phyloP scores from a whole-genome alignment of 331 rosid species.

The Spiraea crenata region DNA sequence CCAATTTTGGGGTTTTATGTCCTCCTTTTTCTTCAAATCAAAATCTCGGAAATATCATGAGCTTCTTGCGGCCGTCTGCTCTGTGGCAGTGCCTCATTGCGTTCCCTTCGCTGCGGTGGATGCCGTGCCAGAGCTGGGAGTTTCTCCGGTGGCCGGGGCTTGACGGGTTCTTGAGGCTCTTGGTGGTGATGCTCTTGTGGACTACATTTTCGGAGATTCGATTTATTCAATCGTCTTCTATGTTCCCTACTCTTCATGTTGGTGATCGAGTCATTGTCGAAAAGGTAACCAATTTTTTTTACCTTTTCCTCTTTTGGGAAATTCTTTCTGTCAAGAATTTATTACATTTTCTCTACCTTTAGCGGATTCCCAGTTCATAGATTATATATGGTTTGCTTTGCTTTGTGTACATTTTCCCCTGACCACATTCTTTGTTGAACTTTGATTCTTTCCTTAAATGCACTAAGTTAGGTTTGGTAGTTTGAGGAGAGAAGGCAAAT shows the following conservation, averaged over 20 bases:
- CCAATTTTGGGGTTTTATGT: not conserved
- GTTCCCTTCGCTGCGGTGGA: constrained; percentile 50
- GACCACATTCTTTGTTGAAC: no score
- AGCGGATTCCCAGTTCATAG: not conserved
- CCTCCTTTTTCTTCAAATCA: not conserved
- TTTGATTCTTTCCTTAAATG: no score
- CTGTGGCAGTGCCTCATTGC: constrained; percentile 39
- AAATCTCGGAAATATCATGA: constrained; percentile 33
- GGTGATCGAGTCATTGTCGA: constrained; percentile 76
- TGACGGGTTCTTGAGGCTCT: constrained; percentile 61
- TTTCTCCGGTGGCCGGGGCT: constrained; percentile 80
- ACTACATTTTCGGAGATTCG: constrained; percentile 64
- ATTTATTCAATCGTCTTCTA: constrained; percentile 74
- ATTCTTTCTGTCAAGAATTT: no score
- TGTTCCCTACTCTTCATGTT: constrained; percentile 78
- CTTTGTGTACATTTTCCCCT: not conserved
- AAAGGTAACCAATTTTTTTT: constrained; percentile 44
- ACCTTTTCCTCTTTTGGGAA: not conserved
- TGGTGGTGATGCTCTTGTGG: constrained; percentile 70
- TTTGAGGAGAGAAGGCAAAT: no score
- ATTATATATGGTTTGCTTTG: not conserved
- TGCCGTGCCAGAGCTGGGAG: constrained; percentile 82
- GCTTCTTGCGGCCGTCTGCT: constrained; percentile 71
- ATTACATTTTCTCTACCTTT: not conserved
- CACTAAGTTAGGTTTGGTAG: no score